phyloP scores from a whole-genome alignment of 176 grass and related monocot species.

The Oropetium thomaeum region DNA sequence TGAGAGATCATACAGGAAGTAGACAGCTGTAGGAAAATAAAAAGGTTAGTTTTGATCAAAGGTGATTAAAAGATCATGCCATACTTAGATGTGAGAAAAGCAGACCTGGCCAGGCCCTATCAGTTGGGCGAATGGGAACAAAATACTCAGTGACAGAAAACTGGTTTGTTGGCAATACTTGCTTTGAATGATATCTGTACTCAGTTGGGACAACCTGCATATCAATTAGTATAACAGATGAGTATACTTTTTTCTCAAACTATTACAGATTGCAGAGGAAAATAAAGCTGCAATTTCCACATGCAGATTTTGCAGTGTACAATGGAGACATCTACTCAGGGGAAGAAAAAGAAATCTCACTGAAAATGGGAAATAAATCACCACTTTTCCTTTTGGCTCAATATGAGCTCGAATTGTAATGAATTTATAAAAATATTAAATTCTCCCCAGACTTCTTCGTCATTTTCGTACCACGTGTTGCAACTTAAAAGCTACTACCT shows the following conservation, averaged over 20 bases:
- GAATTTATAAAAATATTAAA: neutral
- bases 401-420: neutral
- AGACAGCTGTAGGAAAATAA: constrained; percentile 62
- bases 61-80: constrained; percentile 19
- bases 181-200: constrained; percentile 89
- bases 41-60: constrained; percentile 21
- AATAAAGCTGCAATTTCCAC: constrained; percentile 8
- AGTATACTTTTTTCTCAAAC: neutral
- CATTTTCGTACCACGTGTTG: constrained; percentile 1
- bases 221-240: constrained; percentile 25
- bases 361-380: neutral
- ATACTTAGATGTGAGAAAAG: neutral
- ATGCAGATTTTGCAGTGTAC: neutral
- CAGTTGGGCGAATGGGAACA: constrained; percentile 57
- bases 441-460: neutral
- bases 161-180: constrained; percentile 92
- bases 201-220: constrained; percentile 95
- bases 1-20: constrained; percentile 96
- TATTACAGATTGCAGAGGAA: neutral
- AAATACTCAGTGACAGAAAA: constrained; percentile 99
- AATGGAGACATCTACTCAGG: constrained; percentile 6
- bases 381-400: neutral
- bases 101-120: constrained; percentile 91
- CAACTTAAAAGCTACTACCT: neutral
- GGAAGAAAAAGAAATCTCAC: neutral